phyloP scores from a whole-genome alignment of 306 rosid species.

The Glycyrrhiza uralensis region DNA sequence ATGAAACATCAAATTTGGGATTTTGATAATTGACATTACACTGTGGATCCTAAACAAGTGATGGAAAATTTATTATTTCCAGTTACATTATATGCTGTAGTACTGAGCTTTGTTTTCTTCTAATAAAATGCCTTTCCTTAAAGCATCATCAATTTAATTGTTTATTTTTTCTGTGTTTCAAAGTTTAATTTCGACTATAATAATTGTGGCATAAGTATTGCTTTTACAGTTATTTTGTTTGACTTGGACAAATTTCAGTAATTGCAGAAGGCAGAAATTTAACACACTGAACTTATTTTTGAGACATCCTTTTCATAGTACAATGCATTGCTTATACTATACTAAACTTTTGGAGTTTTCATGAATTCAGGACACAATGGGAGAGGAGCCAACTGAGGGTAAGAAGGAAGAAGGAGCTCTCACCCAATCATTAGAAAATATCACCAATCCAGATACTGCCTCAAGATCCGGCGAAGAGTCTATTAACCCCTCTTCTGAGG shows the following conservation, averaged over 20 bases:
- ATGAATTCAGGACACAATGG: slow-evolving; percentile 44
- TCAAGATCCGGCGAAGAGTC: slow-evolving; percentile 34
- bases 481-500: slow-evolving; percentile 39
- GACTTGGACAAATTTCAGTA: not conserved
- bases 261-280: not conserved
- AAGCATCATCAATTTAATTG: no score
- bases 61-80: not conserved
- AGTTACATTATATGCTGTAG: no score
- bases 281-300: not conserved
- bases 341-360: not conserved
- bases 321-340: not conserved
- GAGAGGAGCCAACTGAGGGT: slow-evolving; percentile 25
- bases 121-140: not conserved
- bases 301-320: not conserved
- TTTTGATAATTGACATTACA: not conserved
- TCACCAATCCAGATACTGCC: slow-evolving; percentile 8
- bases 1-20: not conserved
- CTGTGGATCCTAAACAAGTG: not conserved
- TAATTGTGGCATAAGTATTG: not conserved
- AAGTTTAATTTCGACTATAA: not conserved
- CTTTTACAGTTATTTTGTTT: not conserved
- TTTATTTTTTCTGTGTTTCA: no score
- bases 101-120: slow-evolving; percentile 6
- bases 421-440: slow-evolving; percentile 5
- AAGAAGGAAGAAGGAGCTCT: slow-evolving; percentile 24